Percentiles rank a stretch among this genome's conserved stretches.
These are phyloP conservation scores for Cymbopogon flexuosus DNA, from an alignment of 202 grass and related monocot genomes.

Conservation along the genomic window DNA sequence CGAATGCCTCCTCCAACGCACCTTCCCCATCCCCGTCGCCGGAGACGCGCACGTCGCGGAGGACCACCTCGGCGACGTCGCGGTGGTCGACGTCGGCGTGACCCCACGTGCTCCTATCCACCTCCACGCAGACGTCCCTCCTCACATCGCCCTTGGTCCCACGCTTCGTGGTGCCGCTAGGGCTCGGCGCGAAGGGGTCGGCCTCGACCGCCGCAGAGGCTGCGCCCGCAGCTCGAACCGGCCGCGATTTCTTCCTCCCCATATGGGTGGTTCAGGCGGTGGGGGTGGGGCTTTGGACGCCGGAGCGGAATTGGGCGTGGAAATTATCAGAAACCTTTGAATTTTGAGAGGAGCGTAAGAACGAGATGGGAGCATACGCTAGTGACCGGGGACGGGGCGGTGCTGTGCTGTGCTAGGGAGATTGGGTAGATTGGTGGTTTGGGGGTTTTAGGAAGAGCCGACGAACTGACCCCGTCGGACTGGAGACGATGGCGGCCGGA, in stretches of 20 bases:
- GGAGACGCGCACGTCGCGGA: slow-evolving; percentile 48
- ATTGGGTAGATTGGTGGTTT: not conserved
- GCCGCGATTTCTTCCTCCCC: slow-evolving; percentile 69
- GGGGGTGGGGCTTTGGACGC: slow-evolving; percentile 1
- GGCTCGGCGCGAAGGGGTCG: slow-evolving; percentile 32
- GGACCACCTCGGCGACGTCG: slow-evolving; percentile 68
- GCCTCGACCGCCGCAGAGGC: not conserved
- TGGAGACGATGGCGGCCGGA: no score
- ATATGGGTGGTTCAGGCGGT: slow-evolving; percentile 33
- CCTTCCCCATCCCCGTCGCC: slow-evolving; percentile 21
- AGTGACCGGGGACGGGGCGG: no score
- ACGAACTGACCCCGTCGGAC: no score
- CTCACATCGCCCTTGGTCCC: slow-evolving; percentile 26
- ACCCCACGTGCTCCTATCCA: slow-evolving; percentile 29
- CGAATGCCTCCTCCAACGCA: slow-evolving; percentile 25
- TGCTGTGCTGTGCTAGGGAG: not conserved
- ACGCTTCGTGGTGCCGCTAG: slow-evolving; percentile 34
- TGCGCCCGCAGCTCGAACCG: slow-evolving; percentile 36
- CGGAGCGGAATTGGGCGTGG: not conserved
- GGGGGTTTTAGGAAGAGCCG: no score
- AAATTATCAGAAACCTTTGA: not conserved
- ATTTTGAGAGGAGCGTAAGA: not conserved
- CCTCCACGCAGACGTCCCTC: slow-evolving; percentile 56
- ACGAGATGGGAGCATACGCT: no score
- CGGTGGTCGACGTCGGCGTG: slow-evolving; percentile 25